Percentiles rank a stretch among this genome's conserved stretches.
Conservation (phyloP, 306 rosid species). For the Medicago lupulina region DNA sequence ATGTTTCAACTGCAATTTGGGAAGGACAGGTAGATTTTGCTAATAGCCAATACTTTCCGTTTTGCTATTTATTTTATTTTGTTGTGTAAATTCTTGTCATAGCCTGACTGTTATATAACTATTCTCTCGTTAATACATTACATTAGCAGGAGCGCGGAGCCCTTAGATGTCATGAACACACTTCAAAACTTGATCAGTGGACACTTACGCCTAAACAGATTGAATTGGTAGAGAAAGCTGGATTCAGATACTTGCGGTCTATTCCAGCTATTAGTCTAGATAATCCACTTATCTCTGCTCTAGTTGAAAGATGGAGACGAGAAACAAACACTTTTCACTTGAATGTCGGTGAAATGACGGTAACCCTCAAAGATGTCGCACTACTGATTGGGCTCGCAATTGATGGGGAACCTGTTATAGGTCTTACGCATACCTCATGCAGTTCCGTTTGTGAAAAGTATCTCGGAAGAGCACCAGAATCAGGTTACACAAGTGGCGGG, state of each 20-base stretch:
- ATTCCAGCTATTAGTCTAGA: conserved; percentile 98
- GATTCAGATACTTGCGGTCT: conserved; percentile 84
- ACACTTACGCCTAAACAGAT: conserved; percentile 70
- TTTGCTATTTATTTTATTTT: conserved; percentile 10
- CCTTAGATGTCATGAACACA: conserved; percentile 97
- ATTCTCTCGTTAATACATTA: conserved; percentile 27
- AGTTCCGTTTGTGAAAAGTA: conserved; percentile 80
- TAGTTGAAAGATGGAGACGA: conserved; percentile 99
- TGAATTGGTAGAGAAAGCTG: conserved; percentile 87
- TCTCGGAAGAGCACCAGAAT: conserved; percentile 83
- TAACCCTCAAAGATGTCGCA: conserved; percentile 89
- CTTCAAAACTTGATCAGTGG: conserved; percentile 99
- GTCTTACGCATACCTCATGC: conserved; percentile 86
- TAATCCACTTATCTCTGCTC: conserved; percentile 95
- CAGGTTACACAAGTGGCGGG: conserved; percentile 96
- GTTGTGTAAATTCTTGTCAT: conserved; percentile 7
- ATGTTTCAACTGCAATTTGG: conserved; percentile 97
- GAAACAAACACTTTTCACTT: conserved; percentile 98
- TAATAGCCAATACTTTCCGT: conserved; percentile 23
- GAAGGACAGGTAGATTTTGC: conserved; percentile 88
- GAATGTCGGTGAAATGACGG: conserved; percentile 95
- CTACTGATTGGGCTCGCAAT: conserved; percentile 93
- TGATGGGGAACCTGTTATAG: conserved; percentile 96
- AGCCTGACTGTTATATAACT: conserved; percentile 9
- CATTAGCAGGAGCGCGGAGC: conserved; percentile 95